A percentile compares a stretch with the other conserved stretches of the same genome.
Evolutionary conservation across 2,329 filamentous ascomycete genomes (phyloP).

Genomic region (Hirsutella thompsonii): DNA sequence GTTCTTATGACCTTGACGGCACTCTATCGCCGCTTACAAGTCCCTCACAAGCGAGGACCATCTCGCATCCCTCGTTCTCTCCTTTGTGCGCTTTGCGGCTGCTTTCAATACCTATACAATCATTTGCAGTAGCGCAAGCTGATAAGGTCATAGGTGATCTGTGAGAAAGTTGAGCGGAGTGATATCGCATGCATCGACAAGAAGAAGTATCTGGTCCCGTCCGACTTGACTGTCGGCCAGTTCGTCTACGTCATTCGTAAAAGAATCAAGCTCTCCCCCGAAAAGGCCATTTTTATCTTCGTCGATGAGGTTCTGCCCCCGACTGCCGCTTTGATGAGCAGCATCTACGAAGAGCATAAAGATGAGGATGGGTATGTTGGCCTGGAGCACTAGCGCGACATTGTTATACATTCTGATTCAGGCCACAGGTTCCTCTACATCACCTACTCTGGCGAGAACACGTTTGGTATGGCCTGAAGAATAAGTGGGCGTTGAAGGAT

Average conservation of each 20-base stretch:
- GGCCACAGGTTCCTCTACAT: constrained; percentile 83
- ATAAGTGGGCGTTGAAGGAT: constrained; percentile 5
- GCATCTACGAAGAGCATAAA: constrained; percentile 99
- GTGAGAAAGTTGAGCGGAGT: constrained; percentile 98
- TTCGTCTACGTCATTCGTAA: constrained; percentile 99
- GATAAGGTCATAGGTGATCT: constrained; percentile 62
- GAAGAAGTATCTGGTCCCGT: constrained; percentile 98
- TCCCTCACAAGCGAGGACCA: neutral
- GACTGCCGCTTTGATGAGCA: constrained; percentile 96
- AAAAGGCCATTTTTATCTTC: constrained; percentile 99
- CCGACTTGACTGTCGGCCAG: constrained; percentile 96
- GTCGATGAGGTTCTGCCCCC: constrained; percentile 96
- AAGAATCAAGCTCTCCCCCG: constrained; percentile 97
- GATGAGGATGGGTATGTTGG: constrained; percentile 52
- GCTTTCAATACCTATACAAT: neutral
- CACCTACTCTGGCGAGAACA: constrained; percentile 99
- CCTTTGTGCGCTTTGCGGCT: neutral
- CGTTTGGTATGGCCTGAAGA: constrained; percentile 51
- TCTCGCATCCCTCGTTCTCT: neutral
- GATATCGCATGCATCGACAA: constrained; percentile 99
- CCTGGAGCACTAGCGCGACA: neutral
- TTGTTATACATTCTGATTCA: neutral
- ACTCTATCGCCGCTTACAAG: neutral
- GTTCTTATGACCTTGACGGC: neutral
- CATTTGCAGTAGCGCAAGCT: neutral